These are phyloP conservation scores for Fusarium pseudocircinatum DNA, from an alignment of 2,329 filamentous ascomycete species.

Conservation along the genomic window DNA sequence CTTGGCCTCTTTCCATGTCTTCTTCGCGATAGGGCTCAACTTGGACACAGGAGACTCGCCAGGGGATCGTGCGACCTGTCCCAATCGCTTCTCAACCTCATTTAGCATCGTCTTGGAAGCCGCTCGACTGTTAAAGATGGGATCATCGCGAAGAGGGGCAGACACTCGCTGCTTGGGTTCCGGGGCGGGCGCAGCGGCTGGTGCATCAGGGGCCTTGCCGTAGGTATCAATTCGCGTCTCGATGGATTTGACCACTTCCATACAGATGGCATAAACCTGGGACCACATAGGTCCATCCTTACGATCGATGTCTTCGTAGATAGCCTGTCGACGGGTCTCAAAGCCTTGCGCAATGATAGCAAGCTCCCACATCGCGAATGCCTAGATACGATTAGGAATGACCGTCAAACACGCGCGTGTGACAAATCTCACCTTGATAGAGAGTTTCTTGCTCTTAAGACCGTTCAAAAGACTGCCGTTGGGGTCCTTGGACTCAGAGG, in stretches of 20 bases:
- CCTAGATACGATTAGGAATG: slow-evolving; percentile 53
- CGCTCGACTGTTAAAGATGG: slow-evolving; percentile 55
- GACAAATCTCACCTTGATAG: slow-evolving; percentile 68
- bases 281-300: slow-evolving; percentile 82
- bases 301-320: slow-evolving; percentile 89
- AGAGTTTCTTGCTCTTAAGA: slow-evolving; percentile 82
- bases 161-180: slow-evolving; percentile 49
- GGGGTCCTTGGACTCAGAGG: slow-evolving; percentile 85
- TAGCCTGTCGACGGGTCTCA: slow-evolving; percentile 77
- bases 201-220: slow-evolving; percentile 55
- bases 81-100: slow-evolving; percentile 58
- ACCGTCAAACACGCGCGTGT: not conserved
- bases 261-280: slow-evolving; percentile 76
- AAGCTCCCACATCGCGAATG: slow-evolving; percentile 93
- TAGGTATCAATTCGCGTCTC: slow-evolving; percentile 72
- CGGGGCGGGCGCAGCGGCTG: slow-evolving; percentile 45
- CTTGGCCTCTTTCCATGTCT: slow-evolving; percentile 58
- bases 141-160: slow-evolving; percentile 56
- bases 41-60: slow-evolving; percentile 59
- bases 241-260: slow-evolving; percentile 74
- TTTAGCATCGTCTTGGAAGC: slow-evolving; percentile 51
- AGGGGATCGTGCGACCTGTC: slow-evolving; percentile 56
- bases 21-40: slow-evolving; percentile 62
- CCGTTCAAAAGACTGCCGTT: slow-evolving; percentile 90
- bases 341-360: slow-evolving; percentile 80